These are phyloP conservation scores for Cordyceps pruinosa DNA, from an alignment of 2,329 filamentous ascomycete species.

Conservation along the genomic window DNA sequence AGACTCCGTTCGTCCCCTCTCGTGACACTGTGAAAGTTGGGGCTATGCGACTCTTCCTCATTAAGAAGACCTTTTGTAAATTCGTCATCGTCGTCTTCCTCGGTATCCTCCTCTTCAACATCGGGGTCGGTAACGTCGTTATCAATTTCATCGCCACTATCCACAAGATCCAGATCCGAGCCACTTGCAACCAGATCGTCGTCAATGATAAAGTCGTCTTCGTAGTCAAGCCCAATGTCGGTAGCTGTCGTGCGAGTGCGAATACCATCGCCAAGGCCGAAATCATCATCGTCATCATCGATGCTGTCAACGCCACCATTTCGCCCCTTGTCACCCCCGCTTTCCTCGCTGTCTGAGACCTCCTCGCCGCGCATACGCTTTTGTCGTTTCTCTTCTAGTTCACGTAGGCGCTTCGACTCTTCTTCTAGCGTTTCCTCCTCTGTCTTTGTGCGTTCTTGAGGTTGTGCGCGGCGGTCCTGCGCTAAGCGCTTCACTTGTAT, in stretches of 20 bases:
- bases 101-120: slow-evolving; percentile 27
- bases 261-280: slow-evolving; percentile 54
- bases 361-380: slow-evolving; percentile 82
- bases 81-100: slow-evolving; percentile 57
- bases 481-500: slow-evolving; percentile 73
- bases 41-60: slow-evolving; percentile 48
- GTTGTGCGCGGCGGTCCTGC: slow-evolving; percentile 76
- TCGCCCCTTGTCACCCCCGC: slow-evolving; percentile 33
- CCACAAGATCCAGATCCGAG: slow-evolving; percentile 57
- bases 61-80: slow-evolving; percentile 64
- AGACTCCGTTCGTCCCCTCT: slow-evolving; percentile 50
- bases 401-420: slow-evolving; percentile 67
- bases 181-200: slow-evolving; percentile 80
- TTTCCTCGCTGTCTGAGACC: slow-evolving; percentile 58
- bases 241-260: slow-evolving; percentile 49
- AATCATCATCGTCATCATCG: slow-evolving; percentile 48
- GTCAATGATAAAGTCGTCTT: slow-evolving; percentile 89
- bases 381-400: slow-evolving; percentile 75
- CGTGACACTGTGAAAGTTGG: slow-evolving; percentile 39
- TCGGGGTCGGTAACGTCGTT: slow-evolving; percentile 38
- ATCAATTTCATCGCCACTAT: slow-evolving; percentile 47
- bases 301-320: slow-evolving; percentile 31
- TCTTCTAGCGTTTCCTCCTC: slow-evolving; percentile 77
- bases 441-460: slow-evolving; percentile 83
- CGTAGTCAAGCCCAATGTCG: slow-evolving; percentile 74